A percentile compares a stretch with the other conserved stretches of the same genome.
phyloP scores from a whole-genome alignment of 768 basidiomycete genomes.

The Pluteus cervinus region DNA sequence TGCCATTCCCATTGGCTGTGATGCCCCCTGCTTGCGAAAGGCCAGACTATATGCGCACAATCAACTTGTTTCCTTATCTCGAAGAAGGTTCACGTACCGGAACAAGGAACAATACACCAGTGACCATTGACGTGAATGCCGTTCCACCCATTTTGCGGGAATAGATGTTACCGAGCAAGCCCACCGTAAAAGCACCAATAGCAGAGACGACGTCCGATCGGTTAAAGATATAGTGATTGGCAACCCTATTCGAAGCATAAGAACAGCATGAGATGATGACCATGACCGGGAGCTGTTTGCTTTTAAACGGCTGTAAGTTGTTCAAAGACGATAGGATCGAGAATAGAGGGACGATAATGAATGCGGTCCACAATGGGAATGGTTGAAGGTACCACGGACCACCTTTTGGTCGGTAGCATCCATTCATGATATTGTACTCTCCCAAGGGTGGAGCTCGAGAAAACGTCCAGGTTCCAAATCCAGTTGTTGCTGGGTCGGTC shows the following conservation, averaged over 20 bases:
- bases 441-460: conserved; percentile 43
- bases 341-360: conserved; percentile 73
- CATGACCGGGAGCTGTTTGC: conserved; percentile 75
- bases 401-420: conserved; percentile 63
- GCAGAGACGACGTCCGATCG: conserved; percentile 81
- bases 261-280: conserved; percentile 77
- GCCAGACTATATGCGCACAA: conserved; percentile 49
- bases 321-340: conserved; percentile 65
- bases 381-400: conserved; percentile 78
- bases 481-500: conserved; percentile 33
- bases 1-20: conserved; percentile 72
- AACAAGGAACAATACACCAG: conserved; percentile 81
- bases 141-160: conserved; percentile 80
- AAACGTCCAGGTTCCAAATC: conserved; percentile 65
- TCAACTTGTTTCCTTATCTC: conserved; percentile 4
- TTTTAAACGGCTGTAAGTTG: conserved; percentile 72
- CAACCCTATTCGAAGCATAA: conserved; percentile 75
- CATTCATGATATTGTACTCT: conserved; percentile 44
- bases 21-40: conserved; percentile 84
- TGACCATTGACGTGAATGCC: conserved; percentile 88
- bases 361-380: conserved; percentile 73
- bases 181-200: conserved; percentile 80
- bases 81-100: conserved; percentile 56
- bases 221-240: conserved; percentile 81
- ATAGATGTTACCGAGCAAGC: conserved; percentile 73